These are phyloP conservation scores for Diplogelasinospora grovesii DNA, from an alignment of 495 filamentous ascomycete species.

Conservation along the genomic window DNA sequence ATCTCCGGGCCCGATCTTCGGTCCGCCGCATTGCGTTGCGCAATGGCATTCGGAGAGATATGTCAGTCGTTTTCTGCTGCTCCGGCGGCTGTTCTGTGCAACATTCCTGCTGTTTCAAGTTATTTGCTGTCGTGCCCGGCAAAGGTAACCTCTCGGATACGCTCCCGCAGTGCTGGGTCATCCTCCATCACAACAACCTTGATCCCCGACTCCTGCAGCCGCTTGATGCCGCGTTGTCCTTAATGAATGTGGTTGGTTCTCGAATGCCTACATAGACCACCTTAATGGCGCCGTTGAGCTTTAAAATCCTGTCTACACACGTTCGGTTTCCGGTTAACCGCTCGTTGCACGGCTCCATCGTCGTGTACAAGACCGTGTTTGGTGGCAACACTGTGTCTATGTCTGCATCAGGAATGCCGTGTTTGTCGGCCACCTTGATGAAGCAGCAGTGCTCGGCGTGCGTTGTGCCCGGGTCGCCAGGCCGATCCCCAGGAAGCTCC, in stretches of 20 bases:
- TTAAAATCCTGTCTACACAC: slow-evolving; percentile 65
- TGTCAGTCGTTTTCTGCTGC: too few species aligned
- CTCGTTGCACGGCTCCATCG: slow-evolving; percentile 78
- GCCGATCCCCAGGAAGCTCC: slow-evolving; percentile 40
- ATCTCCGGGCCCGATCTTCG: too few species aligned
- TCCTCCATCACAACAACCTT: slow-evolving; percentile 57
- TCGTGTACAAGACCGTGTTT: slow-evolving; percentile 63
- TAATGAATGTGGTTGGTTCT: slow-evolving; percentile 72
- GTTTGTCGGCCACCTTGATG: slow-evolving; percentile 38
- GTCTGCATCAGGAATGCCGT: slow-evolving; percentile 32
- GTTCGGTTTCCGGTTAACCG: slow-evolving; percentile 59
- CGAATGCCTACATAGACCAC: slow-evolving; percentile 71
- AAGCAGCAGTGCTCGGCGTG: slow-evolving; percentile 45
- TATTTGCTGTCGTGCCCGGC: slow-evolving; percentile 32
- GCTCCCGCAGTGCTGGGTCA: slow-evolving; percentile 31
- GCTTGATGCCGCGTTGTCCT: slow-evolving; percentile 57
- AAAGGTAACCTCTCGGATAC: slow-evolving; percentile 63
- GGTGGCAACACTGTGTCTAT: slow-evolving; percentile 32
- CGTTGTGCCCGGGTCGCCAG: slow-evolving; percentile 33
- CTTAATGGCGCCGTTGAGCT: slow-evolving; percentile 46
- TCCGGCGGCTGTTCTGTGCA: too few species aligned
- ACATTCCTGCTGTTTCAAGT: too few species aligned
- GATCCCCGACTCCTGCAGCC: slow-evolving; percentile 56
- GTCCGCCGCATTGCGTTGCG: too few species aligned
- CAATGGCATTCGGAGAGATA: too few species aligned